A percentile compares a stretch with the other conserved stretches of the same genome.
Evolutionary conservation across 371 early-diverging fungal species (phyloP).

Genomic region (Mortierella polycephala): DNA sequence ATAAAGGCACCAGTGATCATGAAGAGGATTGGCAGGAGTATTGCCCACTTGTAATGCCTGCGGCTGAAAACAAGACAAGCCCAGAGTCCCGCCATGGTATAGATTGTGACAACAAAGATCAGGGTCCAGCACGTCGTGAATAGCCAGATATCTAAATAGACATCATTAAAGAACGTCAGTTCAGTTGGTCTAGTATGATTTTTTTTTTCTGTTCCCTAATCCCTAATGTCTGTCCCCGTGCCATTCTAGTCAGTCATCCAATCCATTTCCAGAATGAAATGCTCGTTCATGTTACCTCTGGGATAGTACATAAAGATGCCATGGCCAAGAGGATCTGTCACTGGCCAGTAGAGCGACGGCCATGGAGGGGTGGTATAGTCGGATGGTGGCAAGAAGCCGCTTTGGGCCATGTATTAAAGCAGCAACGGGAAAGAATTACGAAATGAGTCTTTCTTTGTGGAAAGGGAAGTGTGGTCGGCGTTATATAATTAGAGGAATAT

Average conservation of each 20-base stretch:
- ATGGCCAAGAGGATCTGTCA: constrained; percentile 57
- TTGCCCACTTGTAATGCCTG: constrained; percentile 63
- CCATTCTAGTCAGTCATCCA: too few relatives aligned
- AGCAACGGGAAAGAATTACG: too few relatives aligned
- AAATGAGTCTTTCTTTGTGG: too few relatives aligned
- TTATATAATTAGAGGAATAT: too few relatives aligned
- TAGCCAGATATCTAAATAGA: constrained; percentile 36
- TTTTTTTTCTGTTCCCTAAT: background rate
- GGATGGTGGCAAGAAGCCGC: constrained; percentile 61
- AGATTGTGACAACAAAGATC: constrained; percentile 44
- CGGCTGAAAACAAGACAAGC: constrained; percentile 65
- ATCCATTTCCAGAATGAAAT: too few relatives aligned
- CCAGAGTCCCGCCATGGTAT: constrained; percentile 59
- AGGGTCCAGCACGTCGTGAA: constrained; percentile 55
- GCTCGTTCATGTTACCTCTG: constrained; percentile 8
- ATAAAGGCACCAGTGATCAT: constrained; percentile 63
- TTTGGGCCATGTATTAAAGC: constrained; percentile 18
- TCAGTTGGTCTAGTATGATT: background rate
- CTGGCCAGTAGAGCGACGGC: constrained; percentile 76
- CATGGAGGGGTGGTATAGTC: constrained; percentile 69
- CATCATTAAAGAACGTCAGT: background rate
- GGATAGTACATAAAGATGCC: constrained; percentile 41
- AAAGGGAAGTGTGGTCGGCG: too few relatives aligned
- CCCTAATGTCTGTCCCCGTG: background rate
- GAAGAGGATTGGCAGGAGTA: constrained; percentile 63